phyloP scores from a whole-genome alignment of 768 basidiomycete genomes.

The Lepiota venenata region DNA sequence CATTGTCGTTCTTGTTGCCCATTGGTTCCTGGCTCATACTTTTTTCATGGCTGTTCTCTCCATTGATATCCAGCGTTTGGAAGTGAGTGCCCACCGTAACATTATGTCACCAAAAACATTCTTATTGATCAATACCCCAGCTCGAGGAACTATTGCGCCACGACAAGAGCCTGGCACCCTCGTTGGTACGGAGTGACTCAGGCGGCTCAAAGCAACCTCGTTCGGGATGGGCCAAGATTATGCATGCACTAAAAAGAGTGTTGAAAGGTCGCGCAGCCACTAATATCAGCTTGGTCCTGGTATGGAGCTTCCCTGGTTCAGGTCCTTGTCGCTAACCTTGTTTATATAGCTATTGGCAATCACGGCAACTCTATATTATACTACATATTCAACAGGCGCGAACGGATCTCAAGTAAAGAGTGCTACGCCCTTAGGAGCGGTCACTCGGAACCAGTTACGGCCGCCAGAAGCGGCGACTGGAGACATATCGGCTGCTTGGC shows the following conservation, averaged over 20 bases:
- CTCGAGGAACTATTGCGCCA: slow-evolving; percentile 84
- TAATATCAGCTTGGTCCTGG: slow-evolving; percentile 79
- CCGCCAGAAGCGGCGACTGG: slow-evolving; percentile 17
- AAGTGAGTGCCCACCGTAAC: slow-evolving; percentile 42
- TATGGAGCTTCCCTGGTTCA: slow-evolving; percentile 28
- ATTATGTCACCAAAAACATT: neutral
- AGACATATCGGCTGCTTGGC: slow-evolving; percentile 48
- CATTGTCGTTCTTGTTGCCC: slow-evolving; percentile 90
- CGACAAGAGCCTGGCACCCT: slow-evolving; percentile 53
- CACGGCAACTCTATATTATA: slow-evolving; percentile 70
- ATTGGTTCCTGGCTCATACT: slow-evolving; percentile 96
- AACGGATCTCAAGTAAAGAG: slow-evolving; percentile 23
- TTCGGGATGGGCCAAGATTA: slow-evolving; percentile 42
- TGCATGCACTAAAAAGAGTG: slow-evolving; percentile 38
- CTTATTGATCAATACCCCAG: slow-evolving; percentile 31
- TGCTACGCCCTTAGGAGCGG: slow-evolving; percentile 28
- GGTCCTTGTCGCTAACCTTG: slow-evolving; percentile 8
- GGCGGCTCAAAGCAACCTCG: slow-evolving; percentile 33
- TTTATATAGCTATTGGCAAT: slow-evolving; percentile 71
- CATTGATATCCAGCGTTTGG: slow-evolving; percentile 93
- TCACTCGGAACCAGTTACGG: slow-evolving; percentile 28
- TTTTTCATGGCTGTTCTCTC: slow-evolving; percentile 94
- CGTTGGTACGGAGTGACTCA: slow-evolving; percentile 26
- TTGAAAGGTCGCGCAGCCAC: slow-evolving; percentile 68
- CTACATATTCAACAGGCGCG: slow-evolving; percentile 52